Percentiles rank a stretch among this genome's conserved stretches.
phyloP scores from a whole-genome alignment of 1,139 yeast genomes.

The Lodderomyces elongisporus region DNA sequence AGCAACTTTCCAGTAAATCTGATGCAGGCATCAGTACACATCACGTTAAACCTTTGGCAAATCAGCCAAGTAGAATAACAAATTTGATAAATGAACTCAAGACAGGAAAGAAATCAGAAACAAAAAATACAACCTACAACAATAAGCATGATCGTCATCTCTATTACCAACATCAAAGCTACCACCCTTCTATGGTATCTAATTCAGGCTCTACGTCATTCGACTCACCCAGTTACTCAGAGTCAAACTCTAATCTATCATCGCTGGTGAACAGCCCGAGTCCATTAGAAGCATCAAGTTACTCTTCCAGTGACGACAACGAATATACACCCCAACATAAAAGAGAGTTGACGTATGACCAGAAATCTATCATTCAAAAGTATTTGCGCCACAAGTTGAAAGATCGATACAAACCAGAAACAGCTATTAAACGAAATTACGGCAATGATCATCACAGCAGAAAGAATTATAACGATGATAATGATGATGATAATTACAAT shows the following conservation, averaged over 20 bases:
- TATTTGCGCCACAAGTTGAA: slow-evolving; percentile 41
- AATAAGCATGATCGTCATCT: neutral
- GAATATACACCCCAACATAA: slow-evolving; percentile 4
- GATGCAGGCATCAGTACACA: no score
- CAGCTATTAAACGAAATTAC: no score
- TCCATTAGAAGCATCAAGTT: slow-evolving; percentile 11
- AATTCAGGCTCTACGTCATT: neutral
- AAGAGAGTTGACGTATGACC: slow-evolving; percentile 1
- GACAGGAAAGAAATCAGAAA: slow-evolving; percentile 3
- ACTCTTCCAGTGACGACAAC: slow-evolving; percentile 10
- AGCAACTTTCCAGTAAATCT: no score
- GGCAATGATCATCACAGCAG: no score
- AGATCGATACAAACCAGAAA: slow-evolving; percentile 38
- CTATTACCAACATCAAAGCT: no score
- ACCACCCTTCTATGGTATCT: neutral
- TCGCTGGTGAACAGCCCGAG: slow-evolving; percentile 7
- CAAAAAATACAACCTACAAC: neutral
- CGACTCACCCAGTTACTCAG: neutral
- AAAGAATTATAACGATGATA: slow-evolving; percentile 11
- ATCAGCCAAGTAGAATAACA: slow-evolving; percentile 17
- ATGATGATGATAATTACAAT: neutral
- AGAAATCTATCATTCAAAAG: slow-evolving; percentile 2
- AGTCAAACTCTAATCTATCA: slow-evolving; percentile 6
- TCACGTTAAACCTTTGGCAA: no score
- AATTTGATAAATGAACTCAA: slow-evolving; percentile 25